A percentile compares a stretch with the other conserved stretches of the same genome.
These are phyloP conservation scores for Papiliotrema terrestris DNA, from an alignment of 1,284 basidiomycete species.

Conservation along the genomic window DNA sequence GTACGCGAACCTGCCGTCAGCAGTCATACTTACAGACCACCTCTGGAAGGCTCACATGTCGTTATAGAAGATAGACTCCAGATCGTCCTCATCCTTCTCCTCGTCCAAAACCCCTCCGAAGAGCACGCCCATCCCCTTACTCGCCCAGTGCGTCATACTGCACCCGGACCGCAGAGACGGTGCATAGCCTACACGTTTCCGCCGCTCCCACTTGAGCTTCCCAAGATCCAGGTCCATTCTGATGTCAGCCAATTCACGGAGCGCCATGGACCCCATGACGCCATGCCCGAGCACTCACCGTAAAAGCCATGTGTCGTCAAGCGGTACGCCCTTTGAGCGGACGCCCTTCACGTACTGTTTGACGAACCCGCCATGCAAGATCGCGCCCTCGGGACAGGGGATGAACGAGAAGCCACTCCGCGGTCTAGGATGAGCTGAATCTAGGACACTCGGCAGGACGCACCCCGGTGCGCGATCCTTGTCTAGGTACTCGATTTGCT, in stretches of 20 bases:
- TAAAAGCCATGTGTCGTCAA: constrained; percentile 91
- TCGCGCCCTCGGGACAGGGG: constrained; percentile 70
- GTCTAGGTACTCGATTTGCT: constrained; percentile 68
- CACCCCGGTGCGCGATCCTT: constrained; percentile 61
- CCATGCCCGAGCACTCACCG: too few relatives aligned
- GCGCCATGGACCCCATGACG: too few relatives aligned
- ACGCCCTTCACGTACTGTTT: constrained; percentile 89
- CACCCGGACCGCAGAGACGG: constrained; percentile 61
- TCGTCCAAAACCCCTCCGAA: constrained; percentile 92
- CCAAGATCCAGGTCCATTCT: constrained; percentile 55
- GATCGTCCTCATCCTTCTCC: constrained; percentile 77
- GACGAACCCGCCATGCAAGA: constrained; percentile 88
- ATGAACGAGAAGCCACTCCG: constrained; percentile 86
- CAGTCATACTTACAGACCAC: neutral
- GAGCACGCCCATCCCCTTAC: constrained; percentile 65
- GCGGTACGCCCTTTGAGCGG: constrained; percentile 75
- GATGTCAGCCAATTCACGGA: too few relatives aligned
- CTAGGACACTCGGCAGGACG: too few relatives aligned
- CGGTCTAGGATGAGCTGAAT: constrained; percentile 52
- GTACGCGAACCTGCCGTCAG: constrained; percentile 65
- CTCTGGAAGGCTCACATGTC: constrained; percentile 61
- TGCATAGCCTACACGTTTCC: constrained; percentile 73
- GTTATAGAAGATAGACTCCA: constrained; percentile 81
- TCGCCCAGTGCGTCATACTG: constrained; percentile 48
- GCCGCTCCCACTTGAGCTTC: constrained; percentile 75